Evolutionary conservation across 331 rosid genomes (phyloP).

Genomic region (Acacia concinna): DNA sequence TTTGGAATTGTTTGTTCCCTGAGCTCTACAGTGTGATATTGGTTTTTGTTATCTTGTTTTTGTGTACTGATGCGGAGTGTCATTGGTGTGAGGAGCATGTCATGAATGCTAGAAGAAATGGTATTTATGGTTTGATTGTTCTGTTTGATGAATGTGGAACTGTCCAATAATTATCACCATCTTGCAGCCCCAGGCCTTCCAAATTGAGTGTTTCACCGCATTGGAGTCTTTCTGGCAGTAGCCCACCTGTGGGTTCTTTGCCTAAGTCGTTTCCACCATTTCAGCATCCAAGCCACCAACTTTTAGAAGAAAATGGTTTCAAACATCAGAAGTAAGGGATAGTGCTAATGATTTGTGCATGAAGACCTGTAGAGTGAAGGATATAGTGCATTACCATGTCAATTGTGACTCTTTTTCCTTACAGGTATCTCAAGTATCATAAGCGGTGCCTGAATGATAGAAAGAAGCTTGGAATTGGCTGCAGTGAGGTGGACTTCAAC

Average conservation of each 20-base stretch:
- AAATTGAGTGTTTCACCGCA: constrained; percentile 85
- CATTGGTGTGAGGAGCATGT: constrained; percentile 19
- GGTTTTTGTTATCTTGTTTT: constrained; percentile 13
- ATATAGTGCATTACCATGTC: constrained; percentile 26
- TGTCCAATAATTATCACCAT: constrained; percentile 37
- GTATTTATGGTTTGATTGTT: not conserved
- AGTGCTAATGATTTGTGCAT: constrained; percentile 6
- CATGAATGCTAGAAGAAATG: constrained; percentile 25
- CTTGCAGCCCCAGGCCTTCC: constrained; percentile 68
- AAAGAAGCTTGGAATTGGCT: constrained; percentile 94
- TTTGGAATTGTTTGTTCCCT: constrained; percentile 37
- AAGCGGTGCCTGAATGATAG: constrained; percentile 86
- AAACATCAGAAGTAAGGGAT: constrained; percentile 88
- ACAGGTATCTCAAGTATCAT: constrained; percentile 80
- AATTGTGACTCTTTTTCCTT: constrained; percentile 38
- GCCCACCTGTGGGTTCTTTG: constrained; percentile 96
- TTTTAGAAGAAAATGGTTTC: constrained; percentile 93
- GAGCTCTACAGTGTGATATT: constrained; percentile 19
- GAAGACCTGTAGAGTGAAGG: not conserved
- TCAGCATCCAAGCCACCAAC: constrained; percentile 99
- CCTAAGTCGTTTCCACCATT: constrained; percentile 92
- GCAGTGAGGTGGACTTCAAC: constrained; percentile 82
- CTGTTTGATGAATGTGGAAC: constrained; percentile 21
- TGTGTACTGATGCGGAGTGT: constrained; percentile 16
- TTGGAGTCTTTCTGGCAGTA: constrained; percentile 65